Base-by-base conservation (phyloP, 1,139 yeast genomes). In the Geotrichum klebahnii region DNA sequence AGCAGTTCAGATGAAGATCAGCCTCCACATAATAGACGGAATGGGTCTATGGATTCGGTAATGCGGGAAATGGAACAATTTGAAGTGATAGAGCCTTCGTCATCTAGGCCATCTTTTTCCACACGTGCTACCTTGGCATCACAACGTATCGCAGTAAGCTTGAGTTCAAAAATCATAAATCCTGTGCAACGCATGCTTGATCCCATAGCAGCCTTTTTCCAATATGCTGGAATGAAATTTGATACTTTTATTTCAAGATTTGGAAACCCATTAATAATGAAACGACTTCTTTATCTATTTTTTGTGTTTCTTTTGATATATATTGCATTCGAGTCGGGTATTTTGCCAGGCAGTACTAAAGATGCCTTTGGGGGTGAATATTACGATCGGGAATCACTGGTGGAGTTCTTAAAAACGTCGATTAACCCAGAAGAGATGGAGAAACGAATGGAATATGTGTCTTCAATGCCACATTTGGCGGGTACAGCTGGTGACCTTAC, bases 401-500 rank as follows among this genome's bases (percentile, higher is more conserved):
- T 75, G 16, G 68, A 69, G 1, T 76, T 78, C 39, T 70, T 84
- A 1, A 69, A 70, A 14, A 68, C 71, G 23, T 74, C 75, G 37
- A 74, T 88, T 26, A 82, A 80, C 59, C 65, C 74, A 5, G 74
- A 76, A 16, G 65, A 75, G 31, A 74, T 90, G 70, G 81, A 81
- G 61, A 84, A 80, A 52, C 80, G 83, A 54, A 65, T 86, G 57
- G 86, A 87, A 60, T 89, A 87, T 62, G 65, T 92, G 35, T 79
- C 92, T 14, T 79, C 87, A 1, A 79, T 89, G 80, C 89, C 96
- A 1, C 97, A 88, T 65, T 67, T 82, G 55, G 81, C 96, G 0
- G 97, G 97, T 1, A 82, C 97, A 1, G 78, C 79, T 17, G 97
- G 96, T 14, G 97, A 88, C 63, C 67, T 80, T 53, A 75, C 88